phyloP scores from a whole-genome alignment of 495 filamentous ascomycete species.

The Letharia columbiana region DNA sequence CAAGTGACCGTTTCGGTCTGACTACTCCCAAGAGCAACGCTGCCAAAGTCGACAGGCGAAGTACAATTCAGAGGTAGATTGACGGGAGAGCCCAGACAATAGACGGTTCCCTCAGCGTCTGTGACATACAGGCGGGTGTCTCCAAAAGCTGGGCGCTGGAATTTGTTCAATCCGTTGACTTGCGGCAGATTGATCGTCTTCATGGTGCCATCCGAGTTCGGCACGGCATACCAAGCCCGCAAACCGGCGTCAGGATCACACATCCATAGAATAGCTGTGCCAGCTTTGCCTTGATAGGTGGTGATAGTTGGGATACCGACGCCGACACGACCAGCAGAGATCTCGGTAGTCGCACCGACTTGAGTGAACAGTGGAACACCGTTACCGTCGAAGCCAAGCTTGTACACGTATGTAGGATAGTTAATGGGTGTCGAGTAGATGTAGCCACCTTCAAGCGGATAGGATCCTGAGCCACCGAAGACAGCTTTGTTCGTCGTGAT shows the following conservation, averaged over 20 bases:
- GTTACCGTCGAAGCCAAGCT: conserved; percentile 27
- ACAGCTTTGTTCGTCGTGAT: conserved; percentile 22
- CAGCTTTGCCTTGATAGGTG: conserved; percentile 32
- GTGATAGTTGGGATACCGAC: conserved; percentile 35
- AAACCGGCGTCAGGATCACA: conserved; percentile 36
- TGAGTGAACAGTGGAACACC: conserved; percentile 26
- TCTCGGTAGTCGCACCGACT: conserved; percentile 28
- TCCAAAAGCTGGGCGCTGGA: conserved; percentile 35
- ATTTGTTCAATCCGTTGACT: conserved; percentile 28
- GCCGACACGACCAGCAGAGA: conserved; percentile 27
- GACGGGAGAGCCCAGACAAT: conserved; percentile 34
- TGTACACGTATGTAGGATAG: conserved; percentile 33
- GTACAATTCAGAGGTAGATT: conserved; percentile 28
- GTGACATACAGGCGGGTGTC: conserved; percentile 16
- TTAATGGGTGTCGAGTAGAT: conserved; percentile 31
- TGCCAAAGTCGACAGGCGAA: conserved; percentile 37
- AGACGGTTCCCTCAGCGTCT: conserved; percentile 32
- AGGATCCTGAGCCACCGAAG: conserved; percentile 18
- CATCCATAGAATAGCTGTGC: conserved; percentile 37
- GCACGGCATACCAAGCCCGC: conserved; percentile 29
- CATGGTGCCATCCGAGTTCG: conserved; percentile 20
- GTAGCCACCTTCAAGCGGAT: conserved; percentile 35
- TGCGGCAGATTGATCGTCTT: conserved; percentile 26
- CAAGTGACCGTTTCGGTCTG: background rate
- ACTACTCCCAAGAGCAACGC: conserved; percentile 29